phyloP scores from a whole-genome alignment of 2,329 filamentous ascomycete genomes.

The Pseudogymnoascus sp. region DNA sequence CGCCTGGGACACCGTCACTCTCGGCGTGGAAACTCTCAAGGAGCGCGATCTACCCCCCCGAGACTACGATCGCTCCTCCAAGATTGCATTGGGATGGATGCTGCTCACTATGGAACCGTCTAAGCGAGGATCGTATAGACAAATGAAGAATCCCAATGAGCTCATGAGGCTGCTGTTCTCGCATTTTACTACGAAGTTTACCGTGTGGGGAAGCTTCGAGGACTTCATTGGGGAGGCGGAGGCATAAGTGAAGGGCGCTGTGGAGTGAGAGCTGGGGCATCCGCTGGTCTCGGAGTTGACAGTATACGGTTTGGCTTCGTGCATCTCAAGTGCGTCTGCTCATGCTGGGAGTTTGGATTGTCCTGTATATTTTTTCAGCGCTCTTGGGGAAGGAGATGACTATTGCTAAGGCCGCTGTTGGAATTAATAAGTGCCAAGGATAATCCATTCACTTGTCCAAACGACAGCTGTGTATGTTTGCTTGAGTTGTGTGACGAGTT shows the following conservation, averaged over 20 bases:
- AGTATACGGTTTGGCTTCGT: not conserved
- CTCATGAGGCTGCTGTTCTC: constrained; percentile 2
- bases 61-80: not conserved
- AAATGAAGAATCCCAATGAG: constrained; percentile 4
- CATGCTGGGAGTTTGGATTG: not conserved
- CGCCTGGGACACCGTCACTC: not conserved
- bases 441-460: not conserved
- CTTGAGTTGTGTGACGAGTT: not conserved
- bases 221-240: not conserved
- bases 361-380: not conserved
- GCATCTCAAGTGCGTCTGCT: not conserved
- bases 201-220: constrained; percentile 2
- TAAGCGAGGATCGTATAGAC: not conserved
- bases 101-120: not conserved
- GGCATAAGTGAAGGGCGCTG: not conserved
- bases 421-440: not conserved
- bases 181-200: constrained; percentile 3
- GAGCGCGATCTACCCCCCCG: not conserved
- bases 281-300: not conserved
- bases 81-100: constrained; percentile 6
- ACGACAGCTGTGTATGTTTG: not conserved
- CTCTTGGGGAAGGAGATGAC: not conserved
- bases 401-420: not conserved
- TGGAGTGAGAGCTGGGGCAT: not conserved
- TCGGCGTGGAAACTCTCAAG: not conserved